These are phyloP conservation scores for Inga laurina DNA, from an alignment of 306 rosid genomes.

Conservation along the genomic window DNA sequence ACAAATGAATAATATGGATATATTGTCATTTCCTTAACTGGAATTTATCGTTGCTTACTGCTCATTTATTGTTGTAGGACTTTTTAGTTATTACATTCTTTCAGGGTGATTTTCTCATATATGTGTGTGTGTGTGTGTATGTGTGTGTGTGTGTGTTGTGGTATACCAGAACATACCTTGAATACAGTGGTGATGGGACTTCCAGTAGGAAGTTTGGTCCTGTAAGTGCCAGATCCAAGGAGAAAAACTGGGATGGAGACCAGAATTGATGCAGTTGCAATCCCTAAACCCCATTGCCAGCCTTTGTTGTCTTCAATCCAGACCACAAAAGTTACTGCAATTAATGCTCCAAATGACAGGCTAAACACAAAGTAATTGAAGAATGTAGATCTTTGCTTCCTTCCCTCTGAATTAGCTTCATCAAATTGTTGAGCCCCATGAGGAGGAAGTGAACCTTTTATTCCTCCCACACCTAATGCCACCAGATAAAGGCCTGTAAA, in stretches of 20 bases:
- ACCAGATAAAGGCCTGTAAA: slow-evolving; percentile 75
- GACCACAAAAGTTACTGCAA: slow-evolving; percentile 78
- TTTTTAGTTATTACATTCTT: too few relatives aligned
- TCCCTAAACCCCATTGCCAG: slow-evolving; percentile 86
- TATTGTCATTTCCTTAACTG: too few relatives aligned
- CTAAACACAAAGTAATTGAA: slow-evolving; percentile 77
- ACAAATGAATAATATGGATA: too few relatives aligned
- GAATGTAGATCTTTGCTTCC: slow-evolving; percentile 68
- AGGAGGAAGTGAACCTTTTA: slow-evolving; percentile 84
- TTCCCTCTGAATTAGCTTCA: slow-evolving; percentile 54
- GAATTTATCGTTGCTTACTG: too few relatives aligned
- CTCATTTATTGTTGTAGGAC: neutral
- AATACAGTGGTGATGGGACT: slow-evolving; percentile 74
- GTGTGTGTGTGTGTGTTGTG: too few relatives aligned
- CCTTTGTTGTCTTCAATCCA: slow-evolving; percentile 94
- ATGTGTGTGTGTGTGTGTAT: too few relatives aligned
- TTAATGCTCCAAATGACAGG: slow-evolving; percentile 73
- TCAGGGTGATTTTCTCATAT: too few relatives aligned
- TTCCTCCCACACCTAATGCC: slow-evolving; percentile 90
- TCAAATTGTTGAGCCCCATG: slow-evolving; percentile 90
- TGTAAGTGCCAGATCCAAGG: slow-evolving; percentile 62
- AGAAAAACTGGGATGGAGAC: slow-evolving; percentile 75
- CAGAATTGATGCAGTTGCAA: slow-evolving; percentile 59
- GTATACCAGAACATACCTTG: slow-evolving; percentile 42
- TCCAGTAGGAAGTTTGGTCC: slow-evolving; percentile 67